Percentiles rank a stretch among this genome's conserved stretches.
phyloP scores from a whole-genome alignment of 2,329 filamentous ascomycete genomes.

The Stenocarpella maydis region DNA sequence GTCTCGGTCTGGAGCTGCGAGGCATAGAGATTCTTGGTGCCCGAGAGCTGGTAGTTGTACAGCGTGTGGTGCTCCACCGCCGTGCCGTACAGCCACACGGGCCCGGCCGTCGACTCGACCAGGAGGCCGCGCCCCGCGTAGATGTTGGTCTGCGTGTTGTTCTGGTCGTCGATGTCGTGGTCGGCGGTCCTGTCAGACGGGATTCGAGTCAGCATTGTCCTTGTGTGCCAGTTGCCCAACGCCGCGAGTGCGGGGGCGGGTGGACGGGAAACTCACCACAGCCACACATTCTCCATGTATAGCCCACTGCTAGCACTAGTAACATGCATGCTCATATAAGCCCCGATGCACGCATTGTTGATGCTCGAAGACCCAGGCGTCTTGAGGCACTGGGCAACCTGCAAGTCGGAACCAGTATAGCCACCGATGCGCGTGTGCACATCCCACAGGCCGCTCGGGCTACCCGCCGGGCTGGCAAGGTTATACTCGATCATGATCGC shows the following conservation, averaged over 20 bases:
- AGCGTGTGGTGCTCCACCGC: conserved; percentile 71
- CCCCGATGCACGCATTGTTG: conserved; percentile 45
- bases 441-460: conserved; percentile 72
- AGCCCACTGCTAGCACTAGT: conserved; percentile 46
- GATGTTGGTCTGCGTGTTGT: conserved; percentile 56
- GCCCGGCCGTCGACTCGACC: conserved; percentile 54
- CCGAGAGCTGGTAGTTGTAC: conserved; percentile 72
- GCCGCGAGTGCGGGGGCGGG: neutral
- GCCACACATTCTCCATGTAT: conserved; percentile 58
- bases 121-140: conserved; percentile 59
- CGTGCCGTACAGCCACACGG: conserved; percentile 70
- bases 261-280: conserved; percentile 47
- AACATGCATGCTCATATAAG: conserved; percentile 52
- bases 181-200: conserved; percentile 40
- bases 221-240: neutral
- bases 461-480: conserved; percentile 53
- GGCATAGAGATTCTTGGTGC: conserved; percentile 68
- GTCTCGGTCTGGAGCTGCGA: conserved; percentile 75
- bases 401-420: conserved; percentile 71
- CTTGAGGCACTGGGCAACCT: conserved; percentile 73
- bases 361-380: conserved; percentile 43
- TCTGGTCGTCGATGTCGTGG: conserved; percentile 47
- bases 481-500: conserved; percentile 79
- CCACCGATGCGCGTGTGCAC: conserved; percentile 79
- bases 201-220: neutral